Conservation (phyloP, 2,329 filamentous ascomycete species). For the Aspergillus glaucus region DNA sequence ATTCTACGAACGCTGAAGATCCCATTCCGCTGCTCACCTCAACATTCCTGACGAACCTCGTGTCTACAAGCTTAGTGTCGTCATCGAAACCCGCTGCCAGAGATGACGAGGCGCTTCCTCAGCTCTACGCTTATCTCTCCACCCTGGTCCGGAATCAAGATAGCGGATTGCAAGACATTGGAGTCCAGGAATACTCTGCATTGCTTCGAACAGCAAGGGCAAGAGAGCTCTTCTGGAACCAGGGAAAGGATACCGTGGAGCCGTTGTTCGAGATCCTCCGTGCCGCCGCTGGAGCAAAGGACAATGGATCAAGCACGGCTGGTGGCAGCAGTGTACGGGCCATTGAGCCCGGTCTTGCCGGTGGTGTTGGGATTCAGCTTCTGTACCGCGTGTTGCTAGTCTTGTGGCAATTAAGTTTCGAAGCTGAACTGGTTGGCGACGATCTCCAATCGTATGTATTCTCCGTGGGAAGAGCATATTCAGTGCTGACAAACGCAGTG, state of each 20-base stretch:
- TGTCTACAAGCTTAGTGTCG: conserved; percentile 57
- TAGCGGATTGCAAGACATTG: conserved; percentile 88
- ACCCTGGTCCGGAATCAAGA: conserved; percentile 78
- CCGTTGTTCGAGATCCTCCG: conserved; percentile 76
- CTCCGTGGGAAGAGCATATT: background rate
- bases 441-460: conserved; percentile 59
- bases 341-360: conserved; percentile 57
- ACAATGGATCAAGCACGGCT: conserved; percentile 55
- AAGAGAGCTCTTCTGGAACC: conserved; percentile 82
- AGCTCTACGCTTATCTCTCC: conserved; percentile 80
- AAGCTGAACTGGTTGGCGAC: conserved; percentile 62
- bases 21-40: conserved; percentile 85
- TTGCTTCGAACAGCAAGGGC: conserved; percentile 70
- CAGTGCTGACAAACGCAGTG: conserved; percentile 47
- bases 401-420: conserved; percentile 95
- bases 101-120: conserved; percentile 69
- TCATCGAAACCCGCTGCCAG: conserved; percentile 55
- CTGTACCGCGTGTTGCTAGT: conserved; percentile 91
- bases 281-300: conserved; percentile 67
- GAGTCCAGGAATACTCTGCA: conserved; percentile 82
- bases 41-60: conserved; percentile 73
- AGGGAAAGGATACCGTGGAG: conserved; percentile 74
- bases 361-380: conserved; percentile 83
- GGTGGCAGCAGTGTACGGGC: conserved; percentile 54
- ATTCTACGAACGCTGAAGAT: conserved; percentile 77